Evolutionary conservation across 768 basidiomycete genomes (phyloP).

Genomic region (Hericium alpestre): DNA sequence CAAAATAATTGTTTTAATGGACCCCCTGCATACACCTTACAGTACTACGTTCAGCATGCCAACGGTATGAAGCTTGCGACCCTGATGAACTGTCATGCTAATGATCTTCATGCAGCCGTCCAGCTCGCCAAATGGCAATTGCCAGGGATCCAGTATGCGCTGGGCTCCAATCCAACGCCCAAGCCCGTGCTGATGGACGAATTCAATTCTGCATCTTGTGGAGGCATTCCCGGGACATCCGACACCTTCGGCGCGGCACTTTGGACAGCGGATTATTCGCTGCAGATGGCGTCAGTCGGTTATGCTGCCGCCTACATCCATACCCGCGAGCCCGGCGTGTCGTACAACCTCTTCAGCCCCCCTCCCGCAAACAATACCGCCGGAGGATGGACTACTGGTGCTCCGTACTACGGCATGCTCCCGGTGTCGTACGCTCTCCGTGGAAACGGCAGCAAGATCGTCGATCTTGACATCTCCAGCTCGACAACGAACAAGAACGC

Average conservation of each 20-base stretch:
- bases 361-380: conserved; percentile 43
- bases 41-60: too few species aligned
- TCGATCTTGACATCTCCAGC: neutral
- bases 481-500: neutral
- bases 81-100: too few species aligned
- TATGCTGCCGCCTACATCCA: conserved; percentile 35
- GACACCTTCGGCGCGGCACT: conserved; percentile 46
- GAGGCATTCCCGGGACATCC: conserved; percentile 40
- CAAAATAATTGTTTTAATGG: too few species aligned
- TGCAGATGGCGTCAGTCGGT: conserved; percentile 43
- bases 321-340: conserved; percentile 52
- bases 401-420: conserved; percentile 64
- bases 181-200: conserved; percentile 47
- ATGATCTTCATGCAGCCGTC: conserved; percentile 10
- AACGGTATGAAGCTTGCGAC: too few species aligned
- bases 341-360: conserved; percentile 45
- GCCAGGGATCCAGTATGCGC: conserved; percentile 3
- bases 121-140: neutral
- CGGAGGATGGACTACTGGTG: conserved; percentile 65
- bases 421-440: too few species aligned
- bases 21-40: too few species aligned
- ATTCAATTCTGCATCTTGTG: conserved; percentile 45
- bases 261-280: conserved; percentile 43
- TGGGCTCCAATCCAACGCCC: neutral
- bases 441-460: neutral